These are phyloP conservation scores for Mycogone perniciosa DNA, from an alignment of 2,329 filamentous ascomycete species.

Conservation along the genomic window DNA sequence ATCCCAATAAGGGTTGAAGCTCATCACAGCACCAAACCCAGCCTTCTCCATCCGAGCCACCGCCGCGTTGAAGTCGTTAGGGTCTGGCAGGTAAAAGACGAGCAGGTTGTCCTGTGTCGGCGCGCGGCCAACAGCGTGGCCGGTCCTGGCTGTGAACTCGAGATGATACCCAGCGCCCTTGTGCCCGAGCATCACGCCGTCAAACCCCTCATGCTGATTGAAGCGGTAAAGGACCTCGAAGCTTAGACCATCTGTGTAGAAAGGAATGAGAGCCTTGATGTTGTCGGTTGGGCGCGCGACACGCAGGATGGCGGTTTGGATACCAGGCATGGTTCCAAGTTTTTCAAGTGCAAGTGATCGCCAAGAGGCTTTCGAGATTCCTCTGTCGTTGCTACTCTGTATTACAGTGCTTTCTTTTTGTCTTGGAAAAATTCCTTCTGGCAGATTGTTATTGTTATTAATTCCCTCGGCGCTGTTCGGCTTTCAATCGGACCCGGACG, in stretches of 20 bases:
- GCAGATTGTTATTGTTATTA: too few relatives aligned
- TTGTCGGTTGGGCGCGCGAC: slow-evolving; percentile 36
- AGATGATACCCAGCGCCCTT: slow-evolving; percentile 33
- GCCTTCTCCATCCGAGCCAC: slow-evolving; percentile 28
- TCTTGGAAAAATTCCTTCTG: too few relatives aligned
- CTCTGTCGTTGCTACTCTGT: too few relatives aligned
- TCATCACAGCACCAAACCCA: slow-evolving; percentile 30
- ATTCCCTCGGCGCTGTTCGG: background rate
- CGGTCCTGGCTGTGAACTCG: slow-evolving; percentile 33
- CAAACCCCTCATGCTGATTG: slow-evolving; percentile 32
- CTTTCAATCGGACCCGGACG: too few relatives aligned
- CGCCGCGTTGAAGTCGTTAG: slow-evolving; percentile 22
- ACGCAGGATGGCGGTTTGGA: slow-evolving; percentile 27
- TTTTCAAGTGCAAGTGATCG: background rate
- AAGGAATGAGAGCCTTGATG: slow-evolving; percentile 31
- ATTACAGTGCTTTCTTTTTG: too few relatives aligned
- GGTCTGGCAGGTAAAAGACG: slow-evolving; percentile 36
- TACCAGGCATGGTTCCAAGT: slow-evolving; percentile 10
- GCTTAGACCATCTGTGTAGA: slow-evolving; percentile 37
- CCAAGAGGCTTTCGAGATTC: too few relatives aligned
- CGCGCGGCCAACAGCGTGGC: slow-evolving; percentile 29
- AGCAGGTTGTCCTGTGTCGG: slow-evolving; percentile 39
- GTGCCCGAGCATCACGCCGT: slow-evolving; percentile 37
- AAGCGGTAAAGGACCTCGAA: slow-evolving; percentile 31
- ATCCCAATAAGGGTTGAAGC: slow-evolving; percentile 41